Base-by-base conservation (phyloP, 805 yeast species). In the Nakazawaea sp. region DNA sequence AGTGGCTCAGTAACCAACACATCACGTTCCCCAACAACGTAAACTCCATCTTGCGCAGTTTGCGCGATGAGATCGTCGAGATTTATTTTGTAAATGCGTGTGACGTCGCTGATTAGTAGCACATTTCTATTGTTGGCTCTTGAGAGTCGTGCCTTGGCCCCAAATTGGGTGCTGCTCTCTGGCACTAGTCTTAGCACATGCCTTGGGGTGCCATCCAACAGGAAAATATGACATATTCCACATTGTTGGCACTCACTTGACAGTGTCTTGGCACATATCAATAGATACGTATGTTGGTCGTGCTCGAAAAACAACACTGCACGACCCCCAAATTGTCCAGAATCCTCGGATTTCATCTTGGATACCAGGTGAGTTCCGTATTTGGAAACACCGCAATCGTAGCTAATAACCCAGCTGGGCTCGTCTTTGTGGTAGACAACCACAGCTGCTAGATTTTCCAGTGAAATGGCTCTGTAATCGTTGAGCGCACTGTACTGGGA, bases 371-470 rank as follows among this genome's bases (percentile, higher is more conserved):
- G 19, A 11, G 29, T 30, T 24, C 5, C 30, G 35, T 3, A 34
- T 8, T 24, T 19, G 36, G 9, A n/a, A 5, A 13, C 29, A 30
- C 8, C 30, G 5, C 23, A 11, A 13, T 30, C 27, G 12, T 13
- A 19, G 9, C 18, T 34, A 32, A 38, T 29, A 6, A 38, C 18
- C 18, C 25, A 30, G 18, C 5, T 20, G 27, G 38, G 24, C 12
- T 28, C 3, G 43, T 45, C 8, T 44, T 41, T 52, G n/a, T 53
- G 49, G 43, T 58, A 66, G 0, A 62, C 62, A 11, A 56, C 46
- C 0, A 73, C 68, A 2, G 52, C 42, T 3, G 63, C 68, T 1
- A 52, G 33, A 0, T 72, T 67, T 5, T 57, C 60, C 0, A 63
- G 45, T 0, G 71, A 67, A 4, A 71, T 51, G 4, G 67, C 55